Evolutionary conservation across 176 grass and related monocot species (phyloP), one percentile per base, ranked within the genome.

Genomic region (Hsuehochloa calcarea): DNA sequence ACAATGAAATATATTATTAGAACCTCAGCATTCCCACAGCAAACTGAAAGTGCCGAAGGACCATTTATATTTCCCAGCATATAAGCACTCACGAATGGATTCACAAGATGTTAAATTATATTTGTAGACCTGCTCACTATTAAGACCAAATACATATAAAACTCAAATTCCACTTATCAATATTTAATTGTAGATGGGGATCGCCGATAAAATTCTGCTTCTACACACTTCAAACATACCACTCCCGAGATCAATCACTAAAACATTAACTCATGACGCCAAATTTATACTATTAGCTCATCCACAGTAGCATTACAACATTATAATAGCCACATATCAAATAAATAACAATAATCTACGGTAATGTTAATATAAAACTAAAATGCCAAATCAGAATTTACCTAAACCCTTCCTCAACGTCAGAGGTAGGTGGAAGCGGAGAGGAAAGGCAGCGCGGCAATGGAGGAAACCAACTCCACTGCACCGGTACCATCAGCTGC

Each of bases 401-500:
- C 93, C 88, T 84, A 68, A 37, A 67, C 62, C 15, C 16, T 69
- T 83, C n/a, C n/a, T n/a, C 69, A 0, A 6, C 39, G 67, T 93
- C 88, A 93, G 59, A 91, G 66, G 84, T 89, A 89, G 62, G 80
- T 80, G 47, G 89, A 77, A 58, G 70, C 86, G 71, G 89, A 91
- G 55, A 96, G 81, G 68, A 96, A 96, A 85, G 90, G 89, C 40
- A 91, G 55, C 4, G 77, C 69, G 12, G 91, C 78, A 52, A 96
- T 46, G 20, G 87, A 93, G 26, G 87, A 86, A 68, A 90, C 80
- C 78, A 89, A 47, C 79, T 99, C 88, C 75, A 74, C 90, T 8
- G 52, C 76, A 84, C 86, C 85, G 62, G 62, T 44, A 17, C 64
- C 75, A 75, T 87, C 70, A 3, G 74, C 70, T 55, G 86, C 91